Base-by-base conservation (phyloP, 2,329 filamentous ascomycete species). In the Neopestalotiopsis clavispora region DNA sequence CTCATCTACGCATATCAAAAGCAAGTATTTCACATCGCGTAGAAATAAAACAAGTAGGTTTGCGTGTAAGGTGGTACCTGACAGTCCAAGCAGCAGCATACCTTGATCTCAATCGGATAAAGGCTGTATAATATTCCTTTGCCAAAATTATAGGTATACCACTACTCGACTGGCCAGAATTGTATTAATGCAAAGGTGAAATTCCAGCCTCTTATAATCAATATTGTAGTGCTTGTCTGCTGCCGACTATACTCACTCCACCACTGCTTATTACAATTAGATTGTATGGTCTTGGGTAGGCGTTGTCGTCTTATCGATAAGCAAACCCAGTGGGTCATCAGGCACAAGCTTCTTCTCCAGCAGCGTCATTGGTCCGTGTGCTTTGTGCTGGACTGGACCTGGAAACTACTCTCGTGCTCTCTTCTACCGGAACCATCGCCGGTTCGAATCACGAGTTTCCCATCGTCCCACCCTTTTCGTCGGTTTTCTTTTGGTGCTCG, bases 271-370 rank as follows among this genome's bases (percentile, higher is more conserved):
- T 52, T 52, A 52, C 45, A 52, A 52, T 52, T 52, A 52, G 45
- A 52, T 52, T 52, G 45, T 52, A 52, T 52, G 45, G 45, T 52
- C n/a, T 23, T 52, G 17, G 45, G 45, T 52, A 5, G 45, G 45
- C 45, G n/a, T 52, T 14, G 45, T 52, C 34, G 34, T 38, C 34
- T 38, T 52, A 52, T 52, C 45, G 45, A 56, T 23, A 57, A 65
- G 62, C 38, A n/a, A 23, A 13, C 52, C 34, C 32, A 34, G 65
- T 60, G 65, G 65, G 34, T 59, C 65, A 23, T 32, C 45, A 59
- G 63, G 63, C 63, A 66, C 63, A 52, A 52, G 45, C 45, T 52
- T 52, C 45, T 52, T 10, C 23, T 28, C 20, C n/a, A 66, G 32
- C 63, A 32, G 42, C 49, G 63, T 66, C 63, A 66, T 66, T 32